Conservation (phyloP, 495 filamentous ascomycete genomes). For the Cercophora samala region DNA sequence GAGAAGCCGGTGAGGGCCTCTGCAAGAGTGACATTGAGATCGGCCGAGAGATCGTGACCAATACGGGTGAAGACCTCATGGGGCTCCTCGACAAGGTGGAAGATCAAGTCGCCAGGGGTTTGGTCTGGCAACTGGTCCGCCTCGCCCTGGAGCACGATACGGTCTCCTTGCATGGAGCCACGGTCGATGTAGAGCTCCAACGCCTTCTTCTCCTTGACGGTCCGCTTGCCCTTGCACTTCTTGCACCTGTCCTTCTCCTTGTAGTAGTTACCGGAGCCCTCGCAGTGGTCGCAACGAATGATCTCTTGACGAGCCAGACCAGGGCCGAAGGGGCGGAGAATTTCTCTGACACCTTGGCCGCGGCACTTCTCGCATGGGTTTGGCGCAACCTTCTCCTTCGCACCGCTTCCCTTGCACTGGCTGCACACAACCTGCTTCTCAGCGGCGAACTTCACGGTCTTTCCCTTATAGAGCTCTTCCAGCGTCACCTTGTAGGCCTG, state of each 20-base stretch:
- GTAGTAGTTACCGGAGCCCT: slow-evolving; percentile 75
- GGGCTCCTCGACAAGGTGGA: slow-evolving; percentile 75
- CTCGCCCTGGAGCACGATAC: slow-evolving; percentile 87
- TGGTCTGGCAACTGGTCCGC: slow-evolving; percentile 90
- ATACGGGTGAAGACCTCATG: slow-evolving; percentile 77
- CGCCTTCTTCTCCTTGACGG: slow-evolving; percentile 79
- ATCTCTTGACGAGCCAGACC: slow-evolving; percentile 74
- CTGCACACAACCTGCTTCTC: slow-evolving; percentile 88
- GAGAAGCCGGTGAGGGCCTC: slow-evolving; percentile 88
- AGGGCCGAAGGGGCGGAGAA: slow-evolving; percentile 72
- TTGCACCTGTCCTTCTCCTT: slow-evolving; percentile 96
- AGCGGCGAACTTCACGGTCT: slow-evolving; percentile 92
- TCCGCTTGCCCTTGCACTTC: slow-evolving; percentile 92
- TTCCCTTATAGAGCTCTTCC: slow-evolving; percentile 96
- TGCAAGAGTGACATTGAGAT: slow-evolving; percentile 72
- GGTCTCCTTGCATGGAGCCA: slow-evolving; percentile 82
- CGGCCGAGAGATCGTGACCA: slow-evolving; percentile 77
- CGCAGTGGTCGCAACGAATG: slow-evolving; percentile 72
- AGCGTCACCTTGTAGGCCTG: slow-evolving; percentile 85
- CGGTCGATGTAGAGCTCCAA: slow-evolving; percentile 94
- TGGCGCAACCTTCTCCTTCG: slow-evolving; percentile 86
- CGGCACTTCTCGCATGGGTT: slow-evolving; percentile 80
- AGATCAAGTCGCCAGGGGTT: slow-evolving; percentile 89
- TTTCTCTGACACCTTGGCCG: slow-evolving; percentile 68
- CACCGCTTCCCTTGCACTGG: slow-evolving; percentile 82